These are phyloP conservation scores for Leccinum incarnatum DNA, from an alignment of 768 basidiomycete species.

Conservation along the genomic window DNA sequence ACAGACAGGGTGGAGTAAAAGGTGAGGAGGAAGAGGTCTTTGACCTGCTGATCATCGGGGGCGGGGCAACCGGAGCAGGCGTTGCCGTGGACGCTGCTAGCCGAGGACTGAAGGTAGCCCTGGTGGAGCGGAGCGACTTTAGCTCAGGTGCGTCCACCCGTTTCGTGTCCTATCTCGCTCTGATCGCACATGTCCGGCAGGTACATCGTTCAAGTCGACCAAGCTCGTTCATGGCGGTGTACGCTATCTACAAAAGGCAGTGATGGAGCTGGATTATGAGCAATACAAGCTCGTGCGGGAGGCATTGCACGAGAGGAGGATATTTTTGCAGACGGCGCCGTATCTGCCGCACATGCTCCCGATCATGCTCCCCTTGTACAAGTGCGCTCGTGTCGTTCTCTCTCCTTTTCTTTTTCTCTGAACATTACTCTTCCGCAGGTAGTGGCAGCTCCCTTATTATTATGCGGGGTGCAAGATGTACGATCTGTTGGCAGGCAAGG, in stretches of 20 bases:
- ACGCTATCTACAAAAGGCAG: slow-evolving; percentile 94
- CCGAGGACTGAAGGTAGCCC: slow-evolving; percentile 88
- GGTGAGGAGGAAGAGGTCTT: slow-evolving; percentile 57
- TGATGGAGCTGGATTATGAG: slow-evolving; percentile 93
- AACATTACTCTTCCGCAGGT: slow-evolving; percentile 39
- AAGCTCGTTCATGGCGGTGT: slow-evolving; percentile 99
- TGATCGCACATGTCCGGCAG: slow-evolving; percentile 36
- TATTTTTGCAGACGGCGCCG: slow-evolving; percentile 94
- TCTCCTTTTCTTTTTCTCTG: slow-evolving; percentile 3
- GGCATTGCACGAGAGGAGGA: slow-evolving; percentile 87
- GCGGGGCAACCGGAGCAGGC: slow-evolving; percentile 94
- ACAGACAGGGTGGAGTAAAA: slow-evolving; percentile 35
- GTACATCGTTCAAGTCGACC: slow-evolving; percentile 95
- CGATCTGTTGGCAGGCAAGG: slow-evolving; percentile 89
- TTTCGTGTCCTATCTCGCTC: not conserved
- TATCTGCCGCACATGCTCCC: slow-evolving; percentile 92
- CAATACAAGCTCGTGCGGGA: slow-evolving; percentile 96
- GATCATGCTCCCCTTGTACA: slow-evolving; percentile 97
- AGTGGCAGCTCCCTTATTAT: slow-evolving; percentile 98
- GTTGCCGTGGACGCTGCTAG: slow-evolving; percentile 95
- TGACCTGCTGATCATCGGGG: slow-evolving; percentile 84
- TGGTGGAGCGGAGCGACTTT: slow-evolving; percentile 94
- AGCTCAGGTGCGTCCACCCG: slow-evolving; percentile 60
- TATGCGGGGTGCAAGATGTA: slow-evolving; percentile 95
- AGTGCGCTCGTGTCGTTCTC: slow-evolving; percentile 41